Conservation (phyloP, 805 yeast species). For the Ogataea trehalophila region DNA sequence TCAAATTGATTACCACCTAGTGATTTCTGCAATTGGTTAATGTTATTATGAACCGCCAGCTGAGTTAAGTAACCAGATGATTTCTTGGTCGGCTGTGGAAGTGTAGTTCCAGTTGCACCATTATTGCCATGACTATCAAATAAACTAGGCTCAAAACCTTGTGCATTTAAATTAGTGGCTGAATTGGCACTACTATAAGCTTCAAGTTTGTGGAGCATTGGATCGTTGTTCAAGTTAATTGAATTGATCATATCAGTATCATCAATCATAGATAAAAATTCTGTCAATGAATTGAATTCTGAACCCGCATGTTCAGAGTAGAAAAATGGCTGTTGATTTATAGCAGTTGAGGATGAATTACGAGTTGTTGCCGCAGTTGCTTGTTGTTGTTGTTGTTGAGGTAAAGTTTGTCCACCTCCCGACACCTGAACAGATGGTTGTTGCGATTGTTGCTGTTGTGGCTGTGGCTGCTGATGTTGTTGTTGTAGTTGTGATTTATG, state of each 20-base stretch:
- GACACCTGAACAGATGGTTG: not conserved
- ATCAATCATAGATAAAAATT: slow-evolving; percentile 84
- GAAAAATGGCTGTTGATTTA: slow-evolving; percentile 72
- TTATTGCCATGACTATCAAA: slow-evolving; percentile 5
- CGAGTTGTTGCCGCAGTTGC: not conserved
- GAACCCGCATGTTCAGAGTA: slow-evolving; percentile 90
- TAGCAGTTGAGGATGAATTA: slow-evolving; percentile 16
- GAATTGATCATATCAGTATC: slow-evolving; percentile 65
- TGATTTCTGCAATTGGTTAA: slow-evolving; percentile 9
- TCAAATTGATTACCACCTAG: slow-evolving; percentile 1
- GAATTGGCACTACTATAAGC: slow-evolving; percentile 22
- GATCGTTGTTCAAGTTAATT: slow-evolving; percentile 32
- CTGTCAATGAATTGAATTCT: slow-evolving; percentile 85
- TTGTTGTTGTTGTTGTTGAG: slow-evolving; percentile 1
- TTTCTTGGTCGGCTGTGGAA: slow-evolving; percentile 7
- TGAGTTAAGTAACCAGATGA: slow-evolving; percentile 14
- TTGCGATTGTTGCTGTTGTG: not conserved
- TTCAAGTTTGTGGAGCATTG: slow-evolving; percentile 32
- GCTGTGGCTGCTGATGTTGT: not conserved
- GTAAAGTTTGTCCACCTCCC: too few relatives aligned
- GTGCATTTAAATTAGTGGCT: slow-evolving; percentile 10
- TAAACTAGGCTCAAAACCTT: slow-evolving; percentile 12
- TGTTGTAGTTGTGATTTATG: not conserved
- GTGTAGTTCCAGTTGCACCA: slow-evolving; percentile 1
- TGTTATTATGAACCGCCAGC: slow-evolving; percentile 14